Evolutionary conservation across 2,329 filamentous ascomycete species (phyloP).

Genomic region (Tetracladium maxilliforme): DNA sequence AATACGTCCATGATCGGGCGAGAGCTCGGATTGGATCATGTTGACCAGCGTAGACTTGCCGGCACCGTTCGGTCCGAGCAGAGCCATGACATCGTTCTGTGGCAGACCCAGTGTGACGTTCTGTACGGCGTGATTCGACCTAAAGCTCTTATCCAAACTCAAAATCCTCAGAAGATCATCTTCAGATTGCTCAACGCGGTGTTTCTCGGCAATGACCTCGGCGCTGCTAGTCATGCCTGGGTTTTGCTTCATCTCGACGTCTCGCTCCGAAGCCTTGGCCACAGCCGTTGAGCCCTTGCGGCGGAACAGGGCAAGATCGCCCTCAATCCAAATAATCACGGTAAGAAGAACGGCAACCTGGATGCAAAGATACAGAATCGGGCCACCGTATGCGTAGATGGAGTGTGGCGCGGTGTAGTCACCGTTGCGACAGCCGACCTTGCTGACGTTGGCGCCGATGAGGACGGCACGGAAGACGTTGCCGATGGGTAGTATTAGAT

Average conservation of each 20-base stretch:
- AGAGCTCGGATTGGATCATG: constrained; percentile 48
- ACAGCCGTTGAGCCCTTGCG: constrained; percentile 6
- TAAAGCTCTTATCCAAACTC: too few species aligned
- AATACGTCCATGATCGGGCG: constrained; percentile 41
- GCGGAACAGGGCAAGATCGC: too few species aligned
- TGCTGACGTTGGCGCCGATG: too few species aligned
- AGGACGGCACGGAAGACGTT: too few species aligned
- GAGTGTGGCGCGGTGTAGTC: too few species aligned
- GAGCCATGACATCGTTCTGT: constrained; percentile 44
- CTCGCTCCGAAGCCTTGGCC: too few species aligned
- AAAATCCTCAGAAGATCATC: too few species aligned
- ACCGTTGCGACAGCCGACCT: too few species aligned
- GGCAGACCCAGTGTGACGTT: constrained; percentile 49
- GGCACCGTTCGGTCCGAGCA: constrained; percentile 51
- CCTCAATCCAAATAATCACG: background rate
- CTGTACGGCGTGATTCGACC: constrained; percentile 46
- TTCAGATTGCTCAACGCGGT: constrained; percentile 5
- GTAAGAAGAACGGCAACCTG: background rate
- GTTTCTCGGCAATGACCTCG: too few species aligned
- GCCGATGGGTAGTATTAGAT: too few species aligned
- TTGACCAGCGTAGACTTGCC: constrained; percentile 52
- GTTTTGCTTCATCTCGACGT: too few species aligned
- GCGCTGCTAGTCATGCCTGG: too few species aligned
- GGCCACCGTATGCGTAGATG: background rate
- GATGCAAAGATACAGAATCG: constrained; percentile 1